A percentile compares a stretch with the other conserved stretches of the same genome.
Evolutionary conservation across 148 eudicot genomes (phyloP).

Genomic region (Agrostemma githago): DNA sequence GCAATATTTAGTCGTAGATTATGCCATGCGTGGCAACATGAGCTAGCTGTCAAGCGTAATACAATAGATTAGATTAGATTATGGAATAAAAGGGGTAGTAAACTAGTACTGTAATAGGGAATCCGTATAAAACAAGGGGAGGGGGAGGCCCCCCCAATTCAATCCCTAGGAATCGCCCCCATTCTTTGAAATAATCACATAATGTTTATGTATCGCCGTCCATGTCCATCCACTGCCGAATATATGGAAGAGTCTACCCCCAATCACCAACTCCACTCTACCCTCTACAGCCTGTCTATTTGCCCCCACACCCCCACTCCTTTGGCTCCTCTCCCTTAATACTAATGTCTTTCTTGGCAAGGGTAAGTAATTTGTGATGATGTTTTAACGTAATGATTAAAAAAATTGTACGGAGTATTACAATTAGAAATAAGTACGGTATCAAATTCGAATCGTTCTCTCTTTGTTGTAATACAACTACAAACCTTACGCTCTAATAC

Average conservation of each 20-base stretch:
- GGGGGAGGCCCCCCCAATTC: background rate
- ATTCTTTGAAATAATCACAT: background rate
- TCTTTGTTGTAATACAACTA: too few relatives aligned
- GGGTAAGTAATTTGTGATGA: too few relatives aligned
- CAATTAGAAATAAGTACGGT: too few relatives aligned
- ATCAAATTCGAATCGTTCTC: too few relatives aligned
- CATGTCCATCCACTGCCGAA: background rate
- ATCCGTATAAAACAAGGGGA: slow-evolving; percentile 12
- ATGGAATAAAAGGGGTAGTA: background rate
- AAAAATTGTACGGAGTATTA: too few relatives aligned
- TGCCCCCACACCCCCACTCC: slow-evolving; percentile 8
- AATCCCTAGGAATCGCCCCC: background rate
- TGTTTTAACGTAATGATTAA: too few relatives aligned
- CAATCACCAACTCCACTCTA: slow-evolving; percentile 6
- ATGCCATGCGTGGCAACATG: background rate
- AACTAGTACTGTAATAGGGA: too few relatives aligned
- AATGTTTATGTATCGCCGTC: slow-evolving; percentile 8
- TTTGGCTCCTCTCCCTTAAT: background rate
- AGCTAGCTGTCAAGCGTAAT: background rate
- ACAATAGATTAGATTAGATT: background rate
- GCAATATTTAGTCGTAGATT: background rate
- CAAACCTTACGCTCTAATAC: too few relatives aligned
- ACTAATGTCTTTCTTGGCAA: too few relatives aligned
- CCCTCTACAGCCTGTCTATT: slow-evolving; percentile 15
- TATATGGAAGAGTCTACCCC: slow-evolving; percentile 4